Evolutionary conservation across 257 asterid genomes (phyloP).

Genomic region (Solanum virginianum): DNA sequence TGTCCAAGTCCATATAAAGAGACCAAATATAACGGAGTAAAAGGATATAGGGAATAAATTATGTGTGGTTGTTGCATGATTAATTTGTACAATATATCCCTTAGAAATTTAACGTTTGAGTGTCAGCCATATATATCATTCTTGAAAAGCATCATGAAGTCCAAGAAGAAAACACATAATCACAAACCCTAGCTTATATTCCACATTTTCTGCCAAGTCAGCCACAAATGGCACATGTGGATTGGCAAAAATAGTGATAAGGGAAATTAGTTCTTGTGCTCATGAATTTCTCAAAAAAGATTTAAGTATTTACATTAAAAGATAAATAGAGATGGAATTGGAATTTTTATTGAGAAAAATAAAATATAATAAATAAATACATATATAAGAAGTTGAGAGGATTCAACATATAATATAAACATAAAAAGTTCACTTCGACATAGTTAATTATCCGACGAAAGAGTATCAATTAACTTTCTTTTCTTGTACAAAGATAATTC

Average conservation of each 20-base stretch:
- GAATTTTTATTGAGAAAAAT: neutral
- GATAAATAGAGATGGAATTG: neutral
- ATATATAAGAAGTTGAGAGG: no score
- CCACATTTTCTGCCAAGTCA: neutral
- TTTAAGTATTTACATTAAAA: neutral
- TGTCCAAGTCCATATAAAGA: no score
- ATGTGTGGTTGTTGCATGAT: conserved; percentile 7
- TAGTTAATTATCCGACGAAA: neutral
- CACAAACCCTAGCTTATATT: neutral
- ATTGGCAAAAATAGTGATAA: neutral
- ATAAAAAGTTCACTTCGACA: no score
- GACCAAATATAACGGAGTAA: neutral
- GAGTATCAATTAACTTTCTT: neutral
- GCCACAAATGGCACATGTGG: neutral
- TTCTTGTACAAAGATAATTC: no score
- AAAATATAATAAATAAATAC: no score
- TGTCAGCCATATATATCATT: neutral
- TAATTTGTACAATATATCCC: neutral
- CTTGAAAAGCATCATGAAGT: neutral
- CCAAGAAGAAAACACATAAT: neutral
- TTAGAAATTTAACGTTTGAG: neutral
- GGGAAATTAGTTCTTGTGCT: neutral
- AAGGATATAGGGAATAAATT: neutral
- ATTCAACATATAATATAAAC: no score
- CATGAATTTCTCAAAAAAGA: neutral